These are phyloP conservation scores for Populus ilicifolia DNA, from an alignment of 345 rosid species.

Conservation along the genomic window DNA sequence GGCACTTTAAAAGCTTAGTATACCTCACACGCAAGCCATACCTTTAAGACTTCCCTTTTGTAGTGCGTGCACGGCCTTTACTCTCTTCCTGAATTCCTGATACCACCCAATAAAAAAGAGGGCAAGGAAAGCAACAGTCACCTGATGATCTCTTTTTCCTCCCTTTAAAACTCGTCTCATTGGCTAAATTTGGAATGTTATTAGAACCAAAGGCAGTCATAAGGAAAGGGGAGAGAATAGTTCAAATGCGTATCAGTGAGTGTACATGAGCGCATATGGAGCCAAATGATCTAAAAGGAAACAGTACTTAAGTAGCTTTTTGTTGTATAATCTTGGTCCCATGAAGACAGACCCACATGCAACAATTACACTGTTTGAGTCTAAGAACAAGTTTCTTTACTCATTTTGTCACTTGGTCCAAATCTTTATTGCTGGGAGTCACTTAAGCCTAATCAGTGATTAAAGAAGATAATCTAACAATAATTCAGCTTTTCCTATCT, in stretches of 20 bases:
- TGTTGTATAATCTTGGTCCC: constrained; percentile 4
- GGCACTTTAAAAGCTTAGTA: constrained; percentile 30
- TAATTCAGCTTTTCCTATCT: constrained; percentile 6
- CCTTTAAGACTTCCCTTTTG: constrained; percentile 13
- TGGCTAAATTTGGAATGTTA: not conserved
- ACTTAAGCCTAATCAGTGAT: constrained; percentile 10
- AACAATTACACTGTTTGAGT: not conserved
- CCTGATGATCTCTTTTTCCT: not conserved
- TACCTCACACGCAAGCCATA: constrained; percentile 33
- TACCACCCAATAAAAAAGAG: constrained; percentile 10
- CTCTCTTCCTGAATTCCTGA: constrained; percentile 2
- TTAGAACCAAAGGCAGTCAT: not conserved
- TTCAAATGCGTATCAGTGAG: not conserved
- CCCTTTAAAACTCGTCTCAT: not conserved
- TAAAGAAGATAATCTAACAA: not conserved
- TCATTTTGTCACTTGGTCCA: constrained; percentile 1
- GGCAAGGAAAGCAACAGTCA: constrained; percentile 14
- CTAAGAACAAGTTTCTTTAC: constrained; percentile 2
- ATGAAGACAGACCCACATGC: not conserved
- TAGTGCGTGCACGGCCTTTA: constrained; percentile 12
- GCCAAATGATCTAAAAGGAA: not conserved
- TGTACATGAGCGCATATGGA: not conserved
- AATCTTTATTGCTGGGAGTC: constrained; percentile 18
- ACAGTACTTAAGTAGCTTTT: not conserved
- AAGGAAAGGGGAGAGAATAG: not conserved